Evolutionary conservation across 1,139 yeast genomes (phyloP), one percentile per base, ranked within the genome.

Genomic region (Protomyces gravidus): DNA sequence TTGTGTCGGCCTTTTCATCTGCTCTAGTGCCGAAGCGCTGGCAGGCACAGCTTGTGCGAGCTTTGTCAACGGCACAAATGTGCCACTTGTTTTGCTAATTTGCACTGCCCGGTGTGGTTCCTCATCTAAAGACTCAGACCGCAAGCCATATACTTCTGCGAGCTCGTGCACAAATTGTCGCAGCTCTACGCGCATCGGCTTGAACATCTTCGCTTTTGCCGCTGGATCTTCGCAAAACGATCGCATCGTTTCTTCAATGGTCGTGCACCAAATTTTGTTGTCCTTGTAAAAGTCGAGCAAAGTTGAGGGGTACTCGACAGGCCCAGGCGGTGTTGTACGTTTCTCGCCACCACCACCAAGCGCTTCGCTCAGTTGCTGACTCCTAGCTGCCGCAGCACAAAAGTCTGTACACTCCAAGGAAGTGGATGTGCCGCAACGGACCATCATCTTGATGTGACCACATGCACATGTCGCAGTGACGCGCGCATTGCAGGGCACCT

Each of bases 71-170:
- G 67, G 67, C 6, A 62, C 32, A 5, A 55, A 39, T 4, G 65
- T 65, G 21, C 59, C 57, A 2, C 53, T 27, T 9, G 64, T 65
- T 28, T 64, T 73, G 61, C 79, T 80, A 13, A 89, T 76, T 63
- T 80, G 84, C 0, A 88, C 90, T 13, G 85, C 80, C 64, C 96
- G 72, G 61, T 81, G 77, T 0, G 96, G 96, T 65, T 88, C 96
- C 1, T 80, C 80, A 69, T 88, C 96, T 66, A 86, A 90, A 1
- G 92, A 81, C 67, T 86, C 89, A 0, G 86, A 76, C 66, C 80
- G 82, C 15, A 89, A 68, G 6, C 78, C 75, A 68, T 76, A 88
- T 0, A 80, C 72, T 33, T 76, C 80, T 0, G 90, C 85, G 49
- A 89, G 69, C 61, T 82, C 82, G 67, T 84, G 92, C 19, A 89